A percentile compares a stretch with the other conserved stretches of the same genome.
Evolutionary conservation across 2,329 filamentous ascomycete species (phyloP).

Genomic region (Arthrocladium fulminans): DNA sequence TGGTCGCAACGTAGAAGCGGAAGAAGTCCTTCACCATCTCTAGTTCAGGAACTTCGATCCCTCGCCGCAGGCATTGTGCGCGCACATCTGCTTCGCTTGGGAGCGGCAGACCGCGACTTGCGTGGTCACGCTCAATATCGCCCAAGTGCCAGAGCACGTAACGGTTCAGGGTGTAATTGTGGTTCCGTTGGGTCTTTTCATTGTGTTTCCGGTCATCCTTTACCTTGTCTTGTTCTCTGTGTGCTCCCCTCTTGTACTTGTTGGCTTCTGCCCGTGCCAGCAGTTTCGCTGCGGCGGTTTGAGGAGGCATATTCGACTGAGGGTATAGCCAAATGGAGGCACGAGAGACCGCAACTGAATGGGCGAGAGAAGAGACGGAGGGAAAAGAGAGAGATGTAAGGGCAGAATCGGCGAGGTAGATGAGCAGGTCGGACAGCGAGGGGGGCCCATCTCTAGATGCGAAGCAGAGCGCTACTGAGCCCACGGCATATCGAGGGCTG

Average conservation of each 20-base stretch:
- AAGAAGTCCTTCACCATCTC: constrained; percentile 4
- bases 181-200: neutral
- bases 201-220: constrained; percentile 1
- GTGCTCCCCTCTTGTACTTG: neutral
- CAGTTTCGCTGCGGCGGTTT: neutral
- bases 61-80: neutral
- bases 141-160: constrained; percentile 1
- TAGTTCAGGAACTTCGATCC: neutral
- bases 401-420: neutral
- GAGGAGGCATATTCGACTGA: neutral
- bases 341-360: neutral
- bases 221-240: neutral
- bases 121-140: neutral
- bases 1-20: constrained; percentile 5
- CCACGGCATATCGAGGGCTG: too few relatives aligned
- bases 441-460: neutral
- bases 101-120: neutral
- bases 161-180: neutral
- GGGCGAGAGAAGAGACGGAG: neutral
- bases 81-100: constrained; percentile 3
- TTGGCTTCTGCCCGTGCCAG: neutral
- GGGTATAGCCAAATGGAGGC: neutral
- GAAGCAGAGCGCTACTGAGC: too few relatives aligned
- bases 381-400: neutral
- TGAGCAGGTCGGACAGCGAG: neutral